Evolutionary conservation across 2,329 filamentous ascomycete genomes (phyloP).

Genomic region (Hypoxylon sp.): DNA sequence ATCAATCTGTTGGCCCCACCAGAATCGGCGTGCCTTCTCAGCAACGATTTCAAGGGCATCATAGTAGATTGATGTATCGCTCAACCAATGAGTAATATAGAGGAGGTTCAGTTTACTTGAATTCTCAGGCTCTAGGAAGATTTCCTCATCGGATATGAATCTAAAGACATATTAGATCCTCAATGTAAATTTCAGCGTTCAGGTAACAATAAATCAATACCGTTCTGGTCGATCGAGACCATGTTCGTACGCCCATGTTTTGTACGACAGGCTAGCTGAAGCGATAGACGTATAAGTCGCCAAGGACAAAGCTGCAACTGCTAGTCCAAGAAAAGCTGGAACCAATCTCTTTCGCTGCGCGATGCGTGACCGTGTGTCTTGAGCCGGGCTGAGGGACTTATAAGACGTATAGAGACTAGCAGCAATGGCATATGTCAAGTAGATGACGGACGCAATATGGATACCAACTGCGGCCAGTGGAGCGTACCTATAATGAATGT

Average conservation of each 20-base stretch:
- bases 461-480: slow-evolving; percentile 52
- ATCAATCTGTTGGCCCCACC: slow-evolving; percentile 75
- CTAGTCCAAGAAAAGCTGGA: slow-evolving; percentile 55
- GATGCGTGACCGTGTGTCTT: slow-evolving; percentile 57
- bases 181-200: not conserved
- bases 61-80: slow-evolving; percentile 65
- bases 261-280: slow-evolving; percentile 57
- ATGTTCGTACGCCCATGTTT: slow-evolving; percentile 58
- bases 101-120: slow-evolving; percentile 58
- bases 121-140: slow-evolving; percentile 50
- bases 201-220: slow-evolving; percentile 45
- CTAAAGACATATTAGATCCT: slow-evolving; percentile 39
- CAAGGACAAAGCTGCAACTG: slow-evolving; percentile 50
- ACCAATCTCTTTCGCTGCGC: slow-evolving; percentile 54
- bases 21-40: slow-evolving; percentile 69
- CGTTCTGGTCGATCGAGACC: slow-evolving; percentile 52
- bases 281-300: slow-evolving; percentile 53
- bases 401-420: slow-evolving; percentile 57
- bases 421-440: slow-evolving; percentile 55
- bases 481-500: slow-evolving; percentile 51
- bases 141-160: slow-evolving; percentile 49
- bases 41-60: slow-evolving; percentile 70
- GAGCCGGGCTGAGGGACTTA: slow-evolving; percentile 54
- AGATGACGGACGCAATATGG: slow-evolving; percentile 52
- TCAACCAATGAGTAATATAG: slow-evolving; percentile 67